Evolutionary conservation across 225 moss, liverwort and hornwort species (phyloP).

Genomic region (Antitrichia curtipendula): DNA sequence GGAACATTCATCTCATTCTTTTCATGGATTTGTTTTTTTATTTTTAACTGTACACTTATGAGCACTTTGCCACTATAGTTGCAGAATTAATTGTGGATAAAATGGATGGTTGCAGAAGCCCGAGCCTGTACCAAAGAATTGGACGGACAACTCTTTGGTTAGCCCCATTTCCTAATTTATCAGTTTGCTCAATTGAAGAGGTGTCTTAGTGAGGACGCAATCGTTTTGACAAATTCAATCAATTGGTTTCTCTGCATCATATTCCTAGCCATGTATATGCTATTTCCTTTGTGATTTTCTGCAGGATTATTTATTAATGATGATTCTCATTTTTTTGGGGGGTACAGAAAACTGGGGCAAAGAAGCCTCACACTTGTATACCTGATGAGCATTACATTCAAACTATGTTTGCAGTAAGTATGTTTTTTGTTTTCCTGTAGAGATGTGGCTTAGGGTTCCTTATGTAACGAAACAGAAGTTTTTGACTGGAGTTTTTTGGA

Average conservation of each 20-base stretch:
- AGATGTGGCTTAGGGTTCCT: background rate
- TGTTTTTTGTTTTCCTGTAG: background rate
- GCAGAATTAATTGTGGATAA: background rate
- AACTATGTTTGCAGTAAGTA: conserved; percentile 74
- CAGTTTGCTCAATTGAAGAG: background rate
- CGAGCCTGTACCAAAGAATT: background rate
- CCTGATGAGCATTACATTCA: conserved; percentile 95
- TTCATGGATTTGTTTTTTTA: background rate
- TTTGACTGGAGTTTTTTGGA: background rate
- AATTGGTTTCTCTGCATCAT: background rate
- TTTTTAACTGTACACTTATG: background rate
- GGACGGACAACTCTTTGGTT: background rate
- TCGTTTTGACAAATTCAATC: background rate
- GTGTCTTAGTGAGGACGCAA: background rate
- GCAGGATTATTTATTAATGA: background rate
- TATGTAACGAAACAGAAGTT: background rate
- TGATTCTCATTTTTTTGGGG: background rate
- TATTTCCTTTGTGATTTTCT: background rate
- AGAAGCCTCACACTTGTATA: conserved; percentile 61
- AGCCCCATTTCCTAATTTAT: background rate
- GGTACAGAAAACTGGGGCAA: conserved; percentile 18
- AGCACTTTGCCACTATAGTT: background rate
- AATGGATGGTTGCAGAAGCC: conserved; percentile 12
- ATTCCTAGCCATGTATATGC: background rate
- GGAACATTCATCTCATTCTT: background rate